phyloP scores from a whole-genome alignment of 768 basidiomycete species.

The Jaapia argillacea region DNA sequence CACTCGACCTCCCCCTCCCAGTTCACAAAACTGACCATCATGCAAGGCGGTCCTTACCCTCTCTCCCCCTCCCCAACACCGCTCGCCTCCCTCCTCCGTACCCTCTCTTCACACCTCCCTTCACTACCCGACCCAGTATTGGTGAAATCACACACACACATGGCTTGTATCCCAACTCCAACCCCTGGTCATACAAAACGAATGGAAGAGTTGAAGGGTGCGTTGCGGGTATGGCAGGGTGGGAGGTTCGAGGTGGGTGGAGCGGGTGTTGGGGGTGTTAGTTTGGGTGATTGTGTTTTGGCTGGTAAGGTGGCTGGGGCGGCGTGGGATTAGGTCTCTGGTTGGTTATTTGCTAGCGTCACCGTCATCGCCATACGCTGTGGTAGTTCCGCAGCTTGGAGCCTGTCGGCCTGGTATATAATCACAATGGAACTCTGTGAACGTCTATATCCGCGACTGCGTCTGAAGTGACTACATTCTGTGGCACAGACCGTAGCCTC shows the following conservation, averaged over 20 bases:
- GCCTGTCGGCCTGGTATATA: not conserved
- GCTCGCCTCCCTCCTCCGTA: not conserved
- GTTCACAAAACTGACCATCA: conserved; percentile 77
- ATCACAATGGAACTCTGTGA: not conserved
- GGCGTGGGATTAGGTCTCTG: not conserved
- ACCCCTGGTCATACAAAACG: not conserved
- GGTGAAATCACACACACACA: not conserved
- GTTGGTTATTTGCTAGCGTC: not conserved
- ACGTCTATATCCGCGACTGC: not conserved
- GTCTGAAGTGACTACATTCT: no score
- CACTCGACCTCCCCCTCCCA: conserved; percentile 15
- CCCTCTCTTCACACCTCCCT: not conserved
- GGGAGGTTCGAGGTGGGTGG: not conserved
- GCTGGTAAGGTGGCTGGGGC: not conserved
- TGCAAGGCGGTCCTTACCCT: conserved; percentile 66
- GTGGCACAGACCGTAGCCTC: no score
- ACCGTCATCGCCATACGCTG: no score
- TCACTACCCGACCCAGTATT: not conserved
- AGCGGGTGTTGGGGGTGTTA: not conserved
- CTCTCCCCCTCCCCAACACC: not conserved
- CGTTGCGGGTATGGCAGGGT: not conserved
- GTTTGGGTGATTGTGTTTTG: not conserved
- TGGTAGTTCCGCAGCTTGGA: no score
- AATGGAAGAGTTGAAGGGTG: not conserved
- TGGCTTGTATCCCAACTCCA: not conserved